phyloP scores from a whole-genome alignment of 306 rosid species.

The Fragaria vesca region DNA sequence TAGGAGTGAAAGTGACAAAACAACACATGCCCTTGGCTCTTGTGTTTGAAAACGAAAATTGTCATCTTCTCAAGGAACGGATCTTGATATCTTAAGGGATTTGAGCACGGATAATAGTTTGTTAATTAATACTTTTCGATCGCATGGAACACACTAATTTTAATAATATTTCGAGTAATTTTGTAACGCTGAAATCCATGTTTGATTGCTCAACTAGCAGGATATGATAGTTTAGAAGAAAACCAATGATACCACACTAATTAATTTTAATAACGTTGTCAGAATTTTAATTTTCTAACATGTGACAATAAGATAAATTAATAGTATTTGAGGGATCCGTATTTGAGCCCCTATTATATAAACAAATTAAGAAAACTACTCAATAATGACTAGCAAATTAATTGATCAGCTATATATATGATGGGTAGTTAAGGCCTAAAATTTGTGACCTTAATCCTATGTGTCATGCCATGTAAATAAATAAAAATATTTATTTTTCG shows the following conservation, averaged over 20 bases:
- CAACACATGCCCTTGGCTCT: not conserved
- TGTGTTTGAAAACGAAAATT: not conserved
- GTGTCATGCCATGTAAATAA: too few relatives aligned
- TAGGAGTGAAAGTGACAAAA: not conserved
- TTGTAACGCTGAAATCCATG: not conserved
- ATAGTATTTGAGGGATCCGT: too few relatives aligned
- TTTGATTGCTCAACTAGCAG: not conserved
- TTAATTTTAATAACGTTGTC: not conserved
- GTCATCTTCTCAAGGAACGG: not conserved
- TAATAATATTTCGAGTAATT: not conserved
- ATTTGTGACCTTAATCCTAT: too few relatives aligned
- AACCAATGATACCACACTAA: not conserved
- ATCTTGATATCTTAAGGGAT: too few relatives aligned
- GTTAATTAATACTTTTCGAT: not conserved
- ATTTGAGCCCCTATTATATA: too few relatives aligned
- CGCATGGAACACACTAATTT: not conserved
- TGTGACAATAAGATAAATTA: not conserved
- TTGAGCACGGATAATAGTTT: not conserved
- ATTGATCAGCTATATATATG: too few relatives aligned
- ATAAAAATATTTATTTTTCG: too few relatives aligned
- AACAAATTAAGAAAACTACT: too few relatives aligned
- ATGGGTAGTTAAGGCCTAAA: too few relatives aligned
- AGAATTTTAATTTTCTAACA: not conserved
- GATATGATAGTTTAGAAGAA: too few relatives aligned
- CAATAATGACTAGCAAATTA: too few relatives aligned